Evolutionary conservation across 2,329 filamentous ascomycete species (phyloP).

Genomic region (Dothistroma septosporum): DNA sequence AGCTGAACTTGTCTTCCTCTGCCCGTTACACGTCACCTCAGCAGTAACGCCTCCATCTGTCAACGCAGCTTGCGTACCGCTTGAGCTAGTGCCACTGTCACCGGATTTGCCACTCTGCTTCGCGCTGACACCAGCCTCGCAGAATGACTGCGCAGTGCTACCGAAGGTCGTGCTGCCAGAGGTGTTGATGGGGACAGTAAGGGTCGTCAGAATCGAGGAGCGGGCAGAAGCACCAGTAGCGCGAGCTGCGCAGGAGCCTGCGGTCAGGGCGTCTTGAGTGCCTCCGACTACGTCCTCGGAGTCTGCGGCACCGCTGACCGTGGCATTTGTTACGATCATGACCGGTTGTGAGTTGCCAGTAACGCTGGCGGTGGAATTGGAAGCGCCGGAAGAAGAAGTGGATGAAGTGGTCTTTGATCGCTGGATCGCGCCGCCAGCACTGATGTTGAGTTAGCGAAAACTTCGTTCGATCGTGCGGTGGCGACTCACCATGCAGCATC

Average conservation of each 20-base stretch:
- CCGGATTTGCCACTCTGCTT: conserved; percentile 4
- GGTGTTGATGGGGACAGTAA: conserved; percentile 10
- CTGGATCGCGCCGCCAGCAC: conserved; percentile 15
- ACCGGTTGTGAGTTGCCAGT: conserved; percentile 6
- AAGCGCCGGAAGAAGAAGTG: conserved; percentile 10
- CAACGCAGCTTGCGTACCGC: conserved; percentile 9
- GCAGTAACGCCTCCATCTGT: conserved; percentile 10
- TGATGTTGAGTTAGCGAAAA: neutral
- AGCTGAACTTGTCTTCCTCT: neutral
- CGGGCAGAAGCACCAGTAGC: conserved; percentile 12
- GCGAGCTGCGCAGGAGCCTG: conserved; percentile 10
- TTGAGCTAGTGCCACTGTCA: conserved; percentile 6
- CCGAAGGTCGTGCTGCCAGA: conserved; percentile 6
- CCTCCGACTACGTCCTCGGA: conserved; percentile 2
- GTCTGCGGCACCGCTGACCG: conserved; percentile 6
- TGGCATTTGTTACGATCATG: conserved; percentile 4
- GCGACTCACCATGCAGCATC: conserved; percentile 11
- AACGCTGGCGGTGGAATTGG: conserved; percentile 12
- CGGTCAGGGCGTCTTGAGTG: conserved; percentile 11
- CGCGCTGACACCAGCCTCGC: conserved; percentile 13
- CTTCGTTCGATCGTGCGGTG: neutral
- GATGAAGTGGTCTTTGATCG: conserved; percentile 9
- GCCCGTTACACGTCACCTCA: conserved; percentile 10
- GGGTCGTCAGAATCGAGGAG: conserved; percentile 5
- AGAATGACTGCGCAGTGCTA: conserved; percentile 8